Evolutionary conservation across 2,329 filamentous ascomycete genomes (phyloP), one percentile per base, ranked within the genome.

Genomic region (Pestalotiopsis sp.): DNA sequence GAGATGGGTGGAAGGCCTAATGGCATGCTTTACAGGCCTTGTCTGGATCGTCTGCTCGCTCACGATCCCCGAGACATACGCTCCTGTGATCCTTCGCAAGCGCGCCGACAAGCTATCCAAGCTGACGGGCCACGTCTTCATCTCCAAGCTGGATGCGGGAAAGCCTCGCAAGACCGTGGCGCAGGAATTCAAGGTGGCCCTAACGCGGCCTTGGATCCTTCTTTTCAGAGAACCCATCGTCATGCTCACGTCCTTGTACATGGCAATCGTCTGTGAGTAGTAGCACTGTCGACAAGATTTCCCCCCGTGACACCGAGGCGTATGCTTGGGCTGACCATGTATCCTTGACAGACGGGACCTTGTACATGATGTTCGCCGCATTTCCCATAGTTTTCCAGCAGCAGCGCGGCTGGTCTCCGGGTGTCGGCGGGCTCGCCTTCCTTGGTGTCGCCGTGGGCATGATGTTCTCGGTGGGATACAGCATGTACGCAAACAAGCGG

Each of bases 171-270:
- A 84, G 64, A 81, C 83, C 0, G 73, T 86, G 14, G 74, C 77
- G 3, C 77, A 86, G 67, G 84, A 88, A 41, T 87, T 91, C 76
- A 84, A 85, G 65, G 86, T 85, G 7, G 85, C 88, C 3, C 81
- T 92, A 11, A 82, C 85, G 62, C 85, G 91, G 3, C 91, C 91
- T 1, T 92, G 91, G 89, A 82, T 91, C 59, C 84, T 93, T 65
- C 84, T 93, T 5, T 91, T 93, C 82, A 81, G 82, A 68, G 91
- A 93, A 75, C 91, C 91, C 2, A 93, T 93, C 73, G 90, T 93
- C 31, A 76, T 90, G 13, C 79, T 92, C 4, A 82, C 90, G 2
- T 87, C 86, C 38, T 81, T 93, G 27, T 93, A 92, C 80, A 87
- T 91, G 82, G 89, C 90, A 67, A 90, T 88, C 70, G 76, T 88